phyloP scores from a whole-genome alignment of 2,329 filamentous ascomycete genomes.

The Ceratocystis destructans region DNA sequence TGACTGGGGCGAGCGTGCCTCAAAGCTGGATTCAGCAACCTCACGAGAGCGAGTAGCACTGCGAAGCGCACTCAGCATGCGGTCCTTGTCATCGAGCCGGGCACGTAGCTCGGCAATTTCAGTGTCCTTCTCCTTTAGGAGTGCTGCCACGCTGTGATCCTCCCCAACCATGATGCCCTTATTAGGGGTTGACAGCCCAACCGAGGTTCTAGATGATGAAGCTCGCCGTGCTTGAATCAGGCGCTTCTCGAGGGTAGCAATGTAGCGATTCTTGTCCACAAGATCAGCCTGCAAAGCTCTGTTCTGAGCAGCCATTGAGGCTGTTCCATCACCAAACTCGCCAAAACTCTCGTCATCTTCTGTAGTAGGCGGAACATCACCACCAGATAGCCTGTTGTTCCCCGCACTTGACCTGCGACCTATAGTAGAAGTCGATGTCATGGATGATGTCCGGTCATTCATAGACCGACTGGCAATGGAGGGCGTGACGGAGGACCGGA shows the following conservation, averaged over 20 bases:
- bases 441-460: slow-evolving; percentile 52
- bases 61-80: slow-evolving; percentile 77
- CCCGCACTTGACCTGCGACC: slow-evolving; percentile 38
- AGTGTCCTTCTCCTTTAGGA: slow-evolving; percentile 76
- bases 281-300: slow-evolving; percentile 88
- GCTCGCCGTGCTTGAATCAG: slow-evolving; percentile 79
- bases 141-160: slow-evolving; percentile 56
- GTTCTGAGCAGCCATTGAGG: slow-evolving; percentile 72
- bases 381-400: slow-evolving; percentile 32
- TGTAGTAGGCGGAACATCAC: slow-evolving; percentile 21
- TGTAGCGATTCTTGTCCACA: slow-evolving; percentile 93
- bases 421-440: slow-evolving; percentile 50
- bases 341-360: slow-evolving; percentile 60
- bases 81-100: slow-evolving; percentile 84
- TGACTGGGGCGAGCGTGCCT: slow-evolving; percentile 15
- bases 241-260: slow-evolving; percentile 81
- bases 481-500: slow-evolving; percentile 56
- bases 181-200: slow-evolving; percentile 49
- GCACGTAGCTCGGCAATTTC: slow-evolving; percentile 87
- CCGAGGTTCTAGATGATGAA: slow-evolving; percentile 76
- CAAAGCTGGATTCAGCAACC: slow-evolving; percentile 43
- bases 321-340: slow-evolving; percentile 75
- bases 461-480: slow-evolving; percentile 39
- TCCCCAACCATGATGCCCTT: slow-evolving; percentile 60
- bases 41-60: slow-evolving; percentile 78